Base-by-base conservation (phyloP, 257 asterid species). In the Avicennia marina region DNA sequence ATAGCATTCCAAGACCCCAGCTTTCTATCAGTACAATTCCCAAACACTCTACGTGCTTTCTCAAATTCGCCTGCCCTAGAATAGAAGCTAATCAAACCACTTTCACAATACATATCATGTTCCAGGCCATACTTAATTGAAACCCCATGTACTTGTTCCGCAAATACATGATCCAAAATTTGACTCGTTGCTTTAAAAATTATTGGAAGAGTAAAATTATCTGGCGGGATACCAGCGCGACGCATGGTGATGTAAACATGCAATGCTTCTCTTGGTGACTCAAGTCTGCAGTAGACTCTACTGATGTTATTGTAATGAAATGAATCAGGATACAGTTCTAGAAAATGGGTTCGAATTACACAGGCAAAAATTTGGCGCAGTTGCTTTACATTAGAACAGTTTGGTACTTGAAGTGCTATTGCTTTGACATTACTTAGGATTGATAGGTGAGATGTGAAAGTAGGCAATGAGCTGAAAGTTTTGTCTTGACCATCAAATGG, bases 1-100 rank as follows among this genome's bases (percentile, higher is more conserved):
- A 86, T 58, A 34, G 98, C 94, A 66, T 93, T 93, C 95, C 95
- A 93, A 25, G 96, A 81, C 6, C 98, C 98, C 79, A 88, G 57
- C 62, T 78, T 72, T 63, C 95, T 80, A 0, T 77, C 84, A 63
- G 65, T 8, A 78, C 82, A 83, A 52, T 75, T 42, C 25, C 33
- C 86, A 56, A 93, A 93, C 82, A 93, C 78, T 53, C 77, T 77
- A 1, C 58, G 71, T 0, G 95, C 98, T 60, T 71, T 63, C 9
- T 63, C 79, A 40, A 73, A 62, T 2, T 74, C 65, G 9, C 95
- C 89, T 0, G 55, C 72, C 55, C 81, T 86, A 0, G 70, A 74
- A 9, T 86, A 88, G 41, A 69, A 26, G n/a, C 86, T 77, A 1
- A 91, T 83, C 44, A 88, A 77, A 17, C 95, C 94, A 69, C 95